Evolutionary conservation across 495 filamentous ascomycete species (phyloP).

Genomic region (Aspergillus affinis): DNA sequence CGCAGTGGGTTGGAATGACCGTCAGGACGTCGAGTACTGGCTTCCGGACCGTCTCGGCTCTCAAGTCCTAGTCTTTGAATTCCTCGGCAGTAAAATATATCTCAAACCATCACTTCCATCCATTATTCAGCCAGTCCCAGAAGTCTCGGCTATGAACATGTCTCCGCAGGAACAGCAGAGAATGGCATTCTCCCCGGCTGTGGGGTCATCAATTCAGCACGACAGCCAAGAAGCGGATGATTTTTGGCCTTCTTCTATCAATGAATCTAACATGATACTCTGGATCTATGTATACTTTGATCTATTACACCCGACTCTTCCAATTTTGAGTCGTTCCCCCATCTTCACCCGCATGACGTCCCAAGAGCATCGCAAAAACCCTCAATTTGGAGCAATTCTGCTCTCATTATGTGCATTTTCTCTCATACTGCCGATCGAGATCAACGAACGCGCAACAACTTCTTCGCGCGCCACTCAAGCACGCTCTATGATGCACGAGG

Average conservation of each 20-base stretch:
- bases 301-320: slow-evolving; percentile 79
- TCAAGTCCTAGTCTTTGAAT: slow-evolving; percentile 38
- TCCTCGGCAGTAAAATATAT: slow-evolving; percentile 39
- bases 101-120: slow-evolving; percentile 40
- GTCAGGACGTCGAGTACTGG: slow-evolving; percentile 40
- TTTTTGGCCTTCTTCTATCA: slow-evolving; percentile 42
- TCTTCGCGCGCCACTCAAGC: slow-evolving; percentile 53
- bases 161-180: too few relatives aligned
- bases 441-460: slow-evolving; percentile 42
- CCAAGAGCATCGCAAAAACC: slow-evolving; percentile 65
- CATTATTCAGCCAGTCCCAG: slow-evolving; percentile 32
- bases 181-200: too few relatives aligned
- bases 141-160: too few relatives aligned
- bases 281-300: slow-evolving; percentile 84
- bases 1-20: slow-evolving; percentile 32
- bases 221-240: too few relatives aligned
- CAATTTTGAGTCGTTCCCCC: slow-evolving; percentile 67
- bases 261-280: slow-evolving; percentile 42
- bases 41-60: slow-evolving; percentile 38
- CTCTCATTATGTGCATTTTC: slow-evolving; percentile 79
- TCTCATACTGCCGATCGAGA: slow-evolving; percentile 75
- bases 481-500: slow-evolving; percentile 68
- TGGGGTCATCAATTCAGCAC: too few relatives aligned
- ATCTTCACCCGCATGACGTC: slow-evolving; percentile 60
- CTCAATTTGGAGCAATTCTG: slow-evolving; percentile 64